phyloP scores from a whole-genome alignment of 2,329 filamentous ascomycete species.

The Paraphoma chrysanthemicola region DNA sequence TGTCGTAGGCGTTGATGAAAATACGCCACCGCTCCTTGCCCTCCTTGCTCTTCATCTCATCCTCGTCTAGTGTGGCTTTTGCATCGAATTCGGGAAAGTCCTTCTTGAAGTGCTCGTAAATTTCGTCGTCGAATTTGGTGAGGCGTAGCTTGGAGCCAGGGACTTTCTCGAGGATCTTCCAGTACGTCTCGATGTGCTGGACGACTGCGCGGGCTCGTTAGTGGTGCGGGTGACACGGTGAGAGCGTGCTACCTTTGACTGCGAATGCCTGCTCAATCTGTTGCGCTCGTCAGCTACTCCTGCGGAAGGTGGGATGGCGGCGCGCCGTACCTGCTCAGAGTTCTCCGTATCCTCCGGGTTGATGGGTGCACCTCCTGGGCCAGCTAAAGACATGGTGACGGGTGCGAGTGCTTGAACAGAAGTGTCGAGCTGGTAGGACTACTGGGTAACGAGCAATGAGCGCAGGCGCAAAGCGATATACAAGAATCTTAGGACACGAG shows the following conservation, averaged over 20 bases:
- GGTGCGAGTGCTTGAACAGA: not conserved
- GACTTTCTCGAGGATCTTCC: conserved; percentile 90
- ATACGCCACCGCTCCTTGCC: conserved; percentile 95
- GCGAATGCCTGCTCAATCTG: conserved; percentile 99
- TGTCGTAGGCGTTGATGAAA: conserved; percentile 93
- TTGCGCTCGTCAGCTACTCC: conserved; percentile 28
- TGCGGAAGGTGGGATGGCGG: conserved; percentile 1
- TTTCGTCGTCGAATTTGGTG: conserved; percentile 94
- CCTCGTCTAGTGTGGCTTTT: conserved; percentile 80
- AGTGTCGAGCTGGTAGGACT: too few relatives aligned
- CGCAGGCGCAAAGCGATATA: conserved; percentile 8
- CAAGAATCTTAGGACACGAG: conserved; percentile 28
- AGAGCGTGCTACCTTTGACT: conserved; percentile 76
- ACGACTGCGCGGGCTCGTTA: conserved; percentile 64
- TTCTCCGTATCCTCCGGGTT: conserved; percentile 70
- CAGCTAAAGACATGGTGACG: conserved; percentile 43
- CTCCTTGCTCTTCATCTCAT: conserved; percentile 95
- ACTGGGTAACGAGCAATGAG: not conserved
- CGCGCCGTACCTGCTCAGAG: conserved; percentile 67
- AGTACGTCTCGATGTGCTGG: conserved; percentile 96
- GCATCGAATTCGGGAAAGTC: conserved; percentile 95
- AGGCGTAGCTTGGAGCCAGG: conserved; percentile 87
- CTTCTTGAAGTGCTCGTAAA: conserved; percentile 83
- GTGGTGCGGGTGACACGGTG: not conserved
- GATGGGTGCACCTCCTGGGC: conserved; percentile 21